A percentile compares a stretch with the other conserved stretches of the same genome.
phyloP scores from a whole-genome alignment of 2,329 filamentous ascomycete species.

The Colletotrichum echinochloae region DNA sequence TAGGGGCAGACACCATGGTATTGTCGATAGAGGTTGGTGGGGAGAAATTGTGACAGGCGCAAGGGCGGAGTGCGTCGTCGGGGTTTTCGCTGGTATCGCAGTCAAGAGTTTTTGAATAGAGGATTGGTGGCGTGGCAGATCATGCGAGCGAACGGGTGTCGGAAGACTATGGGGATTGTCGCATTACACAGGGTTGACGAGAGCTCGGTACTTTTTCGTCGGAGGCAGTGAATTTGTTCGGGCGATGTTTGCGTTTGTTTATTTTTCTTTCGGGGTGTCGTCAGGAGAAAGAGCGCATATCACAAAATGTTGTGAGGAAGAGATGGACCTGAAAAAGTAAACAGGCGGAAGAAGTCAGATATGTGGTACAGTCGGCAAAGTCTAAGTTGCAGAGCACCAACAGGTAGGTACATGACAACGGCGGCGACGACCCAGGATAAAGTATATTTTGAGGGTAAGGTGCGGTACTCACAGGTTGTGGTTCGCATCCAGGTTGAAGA shows the following conservation, averaged over 20 bases:
- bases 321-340: slow-evolving; percentile 6
- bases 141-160: slow-evolving; percentile 31
- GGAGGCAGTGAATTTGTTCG: slow-evolving; percentile 3
- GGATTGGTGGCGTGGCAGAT: slow-evolving; percentile 8
- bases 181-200: slow-evolving; percentile 27
- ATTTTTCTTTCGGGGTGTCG: not conserved
- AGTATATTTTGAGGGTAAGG: not conserved
- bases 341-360: slow-evolving; percentile 32
- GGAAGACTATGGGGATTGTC: slow-evolving; percentile 24
- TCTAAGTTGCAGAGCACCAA: slow-evolving; percentile 12
- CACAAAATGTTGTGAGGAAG: slow-evolving; percentile 18
- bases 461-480: slow-evolving; percentile 15
- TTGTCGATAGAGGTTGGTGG: slow-evolving; percentile 30
- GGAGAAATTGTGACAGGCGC: slow-evolving; percentile 22
- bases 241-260: not conserved
- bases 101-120: slow-evolving; percentile 20
- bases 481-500: slow-evolving; percentile 2
- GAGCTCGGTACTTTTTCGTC: not conserved
- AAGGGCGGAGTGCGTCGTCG: slow-evolving; percentile 1
- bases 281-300: slow-evolving; percentile 13
- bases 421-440: not conserved
- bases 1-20: slow-evolving; percentile 57
- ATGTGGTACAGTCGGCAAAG: slow-evolving; percentile 24
- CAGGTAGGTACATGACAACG: not conserved
- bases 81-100: slow-evolving; percentile 18